Conservation (phyloP, 306 rosid genomes). For the Citrullus mucosospermus region DNA sequence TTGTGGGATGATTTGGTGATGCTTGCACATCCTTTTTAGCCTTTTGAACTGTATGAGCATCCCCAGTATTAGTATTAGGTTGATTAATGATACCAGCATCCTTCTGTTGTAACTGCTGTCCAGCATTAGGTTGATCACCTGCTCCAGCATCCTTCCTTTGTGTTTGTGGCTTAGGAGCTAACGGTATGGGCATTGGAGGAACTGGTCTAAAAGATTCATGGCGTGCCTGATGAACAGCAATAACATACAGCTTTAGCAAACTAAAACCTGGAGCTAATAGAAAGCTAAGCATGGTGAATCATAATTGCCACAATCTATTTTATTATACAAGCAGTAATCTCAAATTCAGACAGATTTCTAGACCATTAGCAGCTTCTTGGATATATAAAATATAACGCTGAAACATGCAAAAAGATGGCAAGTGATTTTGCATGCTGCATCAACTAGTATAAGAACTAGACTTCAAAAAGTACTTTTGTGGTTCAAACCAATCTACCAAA, state of each 20-base stretch:
- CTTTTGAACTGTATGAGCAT: constrained; percentile 28
- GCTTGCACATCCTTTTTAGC: constrained; percentile 42
- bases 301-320: neutral
- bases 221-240: constrained; percentile 38
- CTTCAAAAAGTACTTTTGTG: neutral
- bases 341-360: neutral
- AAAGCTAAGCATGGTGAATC: neutral
- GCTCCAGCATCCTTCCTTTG: constrained; percentile 49
- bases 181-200: constrained; percentile 51
- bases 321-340: neutral
- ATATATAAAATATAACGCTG: neutral
- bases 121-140: constrained; percentile 31
- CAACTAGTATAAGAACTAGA: neutral
- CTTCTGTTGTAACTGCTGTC: constrained; percentile 9
- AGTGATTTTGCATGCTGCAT: neutral
- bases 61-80: constrained; percentile 32
- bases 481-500: neutral
- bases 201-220: constrained; percentile 39
- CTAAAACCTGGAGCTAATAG: constrained; percentile 2
- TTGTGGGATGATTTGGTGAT: constrained; percentile 26
- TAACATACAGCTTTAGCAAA: constrained; percentile 3
- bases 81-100: constrained; percentile 39
- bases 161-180: constrained; percentile 58
- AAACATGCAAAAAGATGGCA: neutral
- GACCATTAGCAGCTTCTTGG: neutral